Evolutionary conservation across 768 basidiomycete genomes (phyloP).

Genomic region (Lyophyllum semitale): DNA sequence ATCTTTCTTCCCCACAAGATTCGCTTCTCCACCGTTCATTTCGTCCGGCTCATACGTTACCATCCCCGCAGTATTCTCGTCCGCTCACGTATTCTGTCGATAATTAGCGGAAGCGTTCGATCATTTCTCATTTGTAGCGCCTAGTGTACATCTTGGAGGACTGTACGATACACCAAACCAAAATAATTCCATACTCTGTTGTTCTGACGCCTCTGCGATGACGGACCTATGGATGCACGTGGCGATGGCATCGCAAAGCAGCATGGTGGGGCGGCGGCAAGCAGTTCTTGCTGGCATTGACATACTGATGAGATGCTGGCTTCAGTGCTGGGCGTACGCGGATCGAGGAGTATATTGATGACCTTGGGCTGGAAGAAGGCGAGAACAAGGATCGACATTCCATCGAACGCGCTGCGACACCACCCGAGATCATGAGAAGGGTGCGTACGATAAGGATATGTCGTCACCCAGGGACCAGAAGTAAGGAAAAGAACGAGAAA

Average conservation of each 20-base stretch:
- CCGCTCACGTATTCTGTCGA: conserved; percentile 4
- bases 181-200: not conserved
- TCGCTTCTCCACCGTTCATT: not conserved
- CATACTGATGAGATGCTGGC: not conserved
- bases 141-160: conserved; percentile 4
- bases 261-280: not conserved
- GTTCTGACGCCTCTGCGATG: not conserved
- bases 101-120: conserved; percentile 11
- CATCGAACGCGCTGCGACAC: not conserved
- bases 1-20: not conserved
- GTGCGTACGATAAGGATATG: not conserved
- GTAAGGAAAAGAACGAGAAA: too few species aligned
- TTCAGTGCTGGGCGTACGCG: not conserved
- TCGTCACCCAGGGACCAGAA: too few species aligned
- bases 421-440: not conserved
- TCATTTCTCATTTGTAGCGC: conserved; percentile 7
- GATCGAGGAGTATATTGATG: not conserved
- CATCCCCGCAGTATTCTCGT: conserved; percentile 4
- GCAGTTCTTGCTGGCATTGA: not conserved
- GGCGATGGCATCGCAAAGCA: not conserved
- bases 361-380: not conserved
- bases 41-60: conserved; percentile 9
- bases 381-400: not conserved
- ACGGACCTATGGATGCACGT: not conserved
- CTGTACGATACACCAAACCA: not conserved